These are phyloP conservation scores for Neurospora crassa DNA, from an alignment of 2,329 filamentous ascomycete species.

Conservation along the genomic window DNA sequence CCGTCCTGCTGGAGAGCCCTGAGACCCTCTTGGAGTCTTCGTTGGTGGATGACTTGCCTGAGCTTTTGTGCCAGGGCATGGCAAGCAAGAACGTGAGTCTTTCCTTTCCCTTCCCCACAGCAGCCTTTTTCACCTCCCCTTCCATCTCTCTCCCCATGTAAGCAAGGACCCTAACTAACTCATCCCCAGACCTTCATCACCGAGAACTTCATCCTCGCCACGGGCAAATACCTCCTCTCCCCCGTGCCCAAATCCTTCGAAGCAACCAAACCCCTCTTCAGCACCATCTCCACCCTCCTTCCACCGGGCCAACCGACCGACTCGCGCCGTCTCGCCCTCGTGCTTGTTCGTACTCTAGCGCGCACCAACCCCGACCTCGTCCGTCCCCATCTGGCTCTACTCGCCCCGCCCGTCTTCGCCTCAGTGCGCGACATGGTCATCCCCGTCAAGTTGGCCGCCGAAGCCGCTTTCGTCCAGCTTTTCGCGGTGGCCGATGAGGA, in stretches of 20 bases:
- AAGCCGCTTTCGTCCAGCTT: constrained; percentile 85
- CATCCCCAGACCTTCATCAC: constrained; percentile 58
- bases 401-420: constrained; percentile 80
- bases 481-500: constrained; percentile 89
- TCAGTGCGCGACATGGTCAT: constrained; percentile 87
- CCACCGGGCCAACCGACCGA: constrained; percentile 71
- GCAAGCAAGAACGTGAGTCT: constrained; percentile 60
- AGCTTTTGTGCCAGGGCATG: constrained; percentile 74
- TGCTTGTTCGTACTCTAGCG: constrained; percentile 77
- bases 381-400: constrained; percentile 66
- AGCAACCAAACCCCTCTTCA: constrained; percentile 67
- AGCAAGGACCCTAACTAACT: too few species aligned
- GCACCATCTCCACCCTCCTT: constrained; percentile 65
- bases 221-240: constrained; percentile 79
- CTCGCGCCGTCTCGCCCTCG: constrained; percentile 75
- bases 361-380: constrained; percentile 72
- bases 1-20: constrained; percentile 74
- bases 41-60: constrained; percentile 63
- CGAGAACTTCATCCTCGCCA: constrained; percentile 80
- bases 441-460: constrained; percentile 88
- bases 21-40: constrained; percentile 54
- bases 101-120: background rate
- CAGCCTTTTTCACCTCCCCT: background rate
- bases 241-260: constrained; percentile 64
- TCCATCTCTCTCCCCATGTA: too few species aligned